phyloP scores from a whole-genome alignment of 768 basidiomycete species.

The Boletus coccyginus region DNA sequence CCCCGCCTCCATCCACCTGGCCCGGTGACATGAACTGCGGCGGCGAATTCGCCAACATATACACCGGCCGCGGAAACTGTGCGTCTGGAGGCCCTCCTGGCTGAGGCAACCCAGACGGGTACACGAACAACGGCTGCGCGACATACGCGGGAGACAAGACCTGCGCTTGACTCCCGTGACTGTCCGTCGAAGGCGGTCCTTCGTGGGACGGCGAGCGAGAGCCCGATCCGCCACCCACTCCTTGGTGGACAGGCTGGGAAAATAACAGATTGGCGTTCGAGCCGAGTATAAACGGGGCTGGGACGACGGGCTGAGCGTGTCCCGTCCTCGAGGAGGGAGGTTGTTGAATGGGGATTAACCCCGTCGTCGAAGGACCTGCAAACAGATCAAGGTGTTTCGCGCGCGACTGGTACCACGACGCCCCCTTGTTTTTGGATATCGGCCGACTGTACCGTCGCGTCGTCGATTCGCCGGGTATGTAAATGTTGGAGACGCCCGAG shows the following conservation, averaged over 20 bases:
- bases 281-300: constrained; percentile 11
- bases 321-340: too few species aligned
- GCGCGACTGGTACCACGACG: too few species aligned
- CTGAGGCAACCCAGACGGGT: constrained; percentile 17
- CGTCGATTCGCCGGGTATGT: too few species aligned
- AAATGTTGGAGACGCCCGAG: too few species aligned
- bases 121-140: too few species aligned
- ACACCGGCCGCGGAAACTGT: constrained; percentile 25
- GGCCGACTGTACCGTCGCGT: not conserved
- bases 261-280: constrained; percentile 32
- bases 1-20: constrained; percentile 5
- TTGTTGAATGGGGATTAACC: not conserved
- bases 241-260: constrained; percentile 14
- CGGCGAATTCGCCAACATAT: constrained; percentile 27
- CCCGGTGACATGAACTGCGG: constrained; percentile 24
- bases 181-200: not conserved
- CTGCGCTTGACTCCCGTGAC: too few species aligned
- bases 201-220: constrained; percentile 33
- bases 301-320: too few species aligned
- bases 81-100: constrained; percentile 25
- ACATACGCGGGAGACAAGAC: too few species aligned
- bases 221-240: constrained; percentile 8
- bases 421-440: too few species aligned
- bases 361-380: too few species aligned
- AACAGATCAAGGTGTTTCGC: too few species aligned